Base-by-base conservation (phyloP, 1,139 yeast genomes). In the Suhomyces panamericanus region DNA sequence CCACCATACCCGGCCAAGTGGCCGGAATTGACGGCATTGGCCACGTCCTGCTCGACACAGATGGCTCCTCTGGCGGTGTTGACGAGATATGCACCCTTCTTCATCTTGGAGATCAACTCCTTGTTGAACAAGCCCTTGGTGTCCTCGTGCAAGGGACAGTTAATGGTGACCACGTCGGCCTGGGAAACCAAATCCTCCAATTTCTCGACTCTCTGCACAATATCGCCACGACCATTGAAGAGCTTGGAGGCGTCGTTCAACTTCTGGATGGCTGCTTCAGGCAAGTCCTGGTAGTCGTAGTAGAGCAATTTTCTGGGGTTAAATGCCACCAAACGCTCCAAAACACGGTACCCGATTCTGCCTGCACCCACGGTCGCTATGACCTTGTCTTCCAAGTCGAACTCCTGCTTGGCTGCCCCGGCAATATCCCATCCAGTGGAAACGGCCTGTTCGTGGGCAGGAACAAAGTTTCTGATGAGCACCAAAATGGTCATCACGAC, bases 41-140 rank as follows among this genome's bases (percentile, higher is more conserved):
- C 90, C 49, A 86, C 87, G 55, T 81, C 95, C 54, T 86, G 75
- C 41, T 81, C 84, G 45, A 75, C 81, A 63, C 86, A 78, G 52
- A 86, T 85, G 42, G 91, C 93, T 50, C 95, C 95, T 63, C 95
- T 79, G 14, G 95, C 95, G 43, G 95, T 87, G 73, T 87, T 86
- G 48, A 87, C 88, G 52, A 86, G 72, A 75, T 85, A 80, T 13
- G 95, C 79, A 41, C 91, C 91, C 58, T 78, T 78, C 68, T 85
- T 86, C 84, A 86, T 84, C 62, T 84, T 80, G 53, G 87, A 75
- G 49, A 86, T 70, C 53, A 83, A 67, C 16, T 83, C 75, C 67
- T 82, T 83, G 76, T 86, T 77, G 67, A 86, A 76, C 49, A 86
- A 69, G 29, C 90, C 90, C 56, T 64, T 66, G 32, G 91, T 78